phyloP scores from a whole-genome alignment of 768 basidiomycete species.

The Naematelia aurantialba region DNA sequence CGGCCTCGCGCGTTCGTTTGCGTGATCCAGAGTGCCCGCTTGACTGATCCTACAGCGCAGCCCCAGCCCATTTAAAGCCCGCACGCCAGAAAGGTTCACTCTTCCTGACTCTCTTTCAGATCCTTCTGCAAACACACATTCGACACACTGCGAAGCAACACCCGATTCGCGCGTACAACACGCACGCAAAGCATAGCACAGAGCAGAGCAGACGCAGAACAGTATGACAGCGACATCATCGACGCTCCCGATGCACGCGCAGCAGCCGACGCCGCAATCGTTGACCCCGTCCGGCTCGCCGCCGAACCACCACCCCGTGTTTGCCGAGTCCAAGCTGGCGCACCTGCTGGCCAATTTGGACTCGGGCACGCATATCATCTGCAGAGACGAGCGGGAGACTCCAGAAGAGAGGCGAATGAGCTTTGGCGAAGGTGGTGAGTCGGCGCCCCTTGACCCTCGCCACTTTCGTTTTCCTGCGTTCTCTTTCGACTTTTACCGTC shows the following conservation, averaged over 20 bases:
- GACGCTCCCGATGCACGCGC: background rate
- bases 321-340: background rate
- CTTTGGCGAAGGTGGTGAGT: background rate
- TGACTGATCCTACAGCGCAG: no score
- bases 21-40: no score
- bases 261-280: background rate
- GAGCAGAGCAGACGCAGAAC: no score
- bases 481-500: background rate
- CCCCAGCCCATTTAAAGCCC: no score
- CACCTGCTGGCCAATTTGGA: background rate
- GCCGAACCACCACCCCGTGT: background rate
- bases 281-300: background rate
- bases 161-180: no score
- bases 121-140: conserved; percentile 13
- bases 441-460: no score
- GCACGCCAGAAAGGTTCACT: background rate
- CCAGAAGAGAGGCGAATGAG: background rate
- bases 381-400: background rate
- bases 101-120: background rate
- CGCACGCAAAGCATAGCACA: no score
- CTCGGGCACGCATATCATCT: background rate
- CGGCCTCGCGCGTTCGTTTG: no score
- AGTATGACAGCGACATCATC: background rate
- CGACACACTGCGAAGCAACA: no score
- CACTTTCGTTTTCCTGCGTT: no score